These are phyloP conservation scores for Alternaria brassicicola DNA, from an alignment of 2,329 filamentous ascomycete species.

Conservation along the genomic window DNA sequence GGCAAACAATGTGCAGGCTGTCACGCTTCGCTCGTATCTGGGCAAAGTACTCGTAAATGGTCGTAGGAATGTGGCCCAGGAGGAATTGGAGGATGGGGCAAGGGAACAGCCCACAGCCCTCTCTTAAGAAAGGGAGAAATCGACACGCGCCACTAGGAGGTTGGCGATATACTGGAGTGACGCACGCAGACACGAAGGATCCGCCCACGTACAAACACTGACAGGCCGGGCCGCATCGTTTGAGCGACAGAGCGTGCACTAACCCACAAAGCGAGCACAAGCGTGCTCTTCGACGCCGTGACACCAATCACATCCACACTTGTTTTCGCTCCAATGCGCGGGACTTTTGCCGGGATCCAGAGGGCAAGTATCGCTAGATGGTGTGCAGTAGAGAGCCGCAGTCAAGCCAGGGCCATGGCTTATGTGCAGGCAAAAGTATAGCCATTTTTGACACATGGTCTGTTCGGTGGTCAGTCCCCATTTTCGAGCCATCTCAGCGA, in stretches of 20 bases:
- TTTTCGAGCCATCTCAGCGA: not conserved
- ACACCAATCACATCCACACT: conserved; percentile 33
- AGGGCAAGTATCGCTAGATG: conserved; percentile 1
- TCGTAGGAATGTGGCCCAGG: not conserved
- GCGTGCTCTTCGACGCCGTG: conserved; percentile 22
- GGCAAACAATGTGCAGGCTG: not conserved
- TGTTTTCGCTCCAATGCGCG: conserved; percentile 18
- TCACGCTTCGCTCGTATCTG: not conserved
- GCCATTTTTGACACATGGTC: conserved; percentile 1
- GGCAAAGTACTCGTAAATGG: not conserved
- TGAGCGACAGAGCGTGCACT: conserved; percentile 32
- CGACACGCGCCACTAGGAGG: conserved; percentile 9
- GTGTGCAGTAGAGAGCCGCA: conserved; percentile 16
- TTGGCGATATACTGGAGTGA: conserved; percentile 20
- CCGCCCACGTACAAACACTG: conserved; percentile 35
- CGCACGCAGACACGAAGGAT: conserved; percentile 32
- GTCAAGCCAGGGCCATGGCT: conserved; percentile 14
- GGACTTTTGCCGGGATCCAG: conserved; percentile 7
- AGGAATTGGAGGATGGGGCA: not conserved
- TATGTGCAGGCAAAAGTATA: conserved; percentile 26
- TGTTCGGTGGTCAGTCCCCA: not conserved
- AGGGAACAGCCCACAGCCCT: not conserved
- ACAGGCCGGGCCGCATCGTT: conserved; percentile 28
- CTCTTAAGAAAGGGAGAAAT: conserved; percentile 8
- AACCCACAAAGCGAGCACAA: conserved; percentile 27